Percentiles rank a stretch among this genome's conserved stretches.
phyloP scores from a whole-genome alignment of 306 rosid genomes.

The Abrus pulchellus region DNA sequence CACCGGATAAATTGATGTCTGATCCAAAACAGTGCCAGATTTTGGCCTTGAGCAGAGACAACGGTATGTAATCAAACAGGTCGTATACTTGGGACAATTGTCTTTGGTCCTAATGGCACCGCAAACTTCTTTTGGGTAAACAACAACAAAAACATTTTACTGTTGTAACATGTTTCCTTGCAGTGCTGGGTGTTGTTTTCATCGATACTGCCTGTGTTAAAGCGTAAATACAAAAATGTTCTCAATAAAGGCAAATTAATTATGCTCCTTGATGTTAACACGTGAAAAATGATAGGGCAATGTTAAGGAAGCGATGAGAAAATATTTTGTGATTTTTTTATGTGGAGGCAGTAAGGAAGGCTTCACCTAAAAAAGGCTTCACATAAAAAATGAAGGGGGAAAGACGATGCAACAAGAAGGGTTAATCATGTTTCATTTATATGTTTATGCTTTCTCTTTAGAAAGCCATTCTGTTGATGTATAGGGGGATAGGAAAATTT shows the following conservation, averaged over 20 bases:
- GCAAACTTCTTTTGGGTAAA: neutral
- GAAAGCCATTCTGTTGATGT: neutral
- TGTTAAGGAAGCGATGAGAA: too few species aligned
- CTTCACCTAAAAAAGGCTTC: neutral
- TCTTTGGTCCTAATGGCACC: neutral
- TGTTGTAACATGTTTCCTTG: neutral
- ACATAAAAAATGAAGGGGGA: neutral
- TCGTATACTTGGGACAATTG: neutral
- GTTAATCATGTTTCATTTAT: neutral
- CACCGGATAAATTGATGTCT: neutral
- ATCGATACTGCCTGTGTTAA: constrained; percentile 33
- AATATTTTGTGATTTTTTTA: too few species aligned
- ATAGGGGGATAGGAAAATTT: neutral
- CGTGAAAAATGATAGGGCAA: constrained; percentile 25
- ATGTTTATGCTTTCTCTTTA: neutral
- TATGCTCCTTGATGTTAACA: constrained; percentile 43
- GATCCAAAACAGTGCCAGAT: neutral
- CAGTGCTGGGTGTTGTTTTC: constrained; percentile 43
- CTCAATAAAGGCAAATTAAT: constrained; percentile 39
- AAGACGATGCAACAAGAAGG: neutral
- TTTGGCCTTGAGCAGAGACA: neutral
- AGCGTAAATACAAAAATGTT: constrained; percentile 47
- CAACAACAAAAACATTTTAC: neutral
- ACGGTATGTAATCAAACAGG: neutral
- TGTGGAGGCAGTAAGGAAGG: neutral